Base-by-base conservation (phyloP, 2,329 filamentous ascomycete species). In the Fusarium gaditjirri region DNA sequence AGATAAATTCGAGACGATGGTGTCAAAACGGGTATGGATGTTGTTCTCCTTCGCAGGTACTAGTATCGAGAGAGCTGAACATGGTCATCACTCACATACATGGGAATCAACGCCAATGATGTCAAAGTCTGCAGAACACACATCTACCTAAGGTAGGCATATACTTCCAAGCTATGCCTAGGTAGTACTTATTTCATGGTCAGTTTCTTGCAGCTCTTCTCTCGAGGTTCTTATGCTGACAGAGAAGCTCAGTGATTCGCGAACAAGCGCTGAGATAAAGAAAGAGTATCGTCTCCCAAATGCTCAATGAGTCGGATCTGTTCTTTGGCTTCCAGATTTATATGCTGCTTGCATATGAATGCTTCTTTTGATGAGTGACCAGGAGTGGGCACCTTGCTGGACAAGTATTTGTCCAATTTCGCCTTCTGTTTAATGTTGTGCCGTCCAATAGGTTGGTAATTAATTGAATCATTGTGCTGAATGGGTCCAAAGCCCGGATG, bases 311-410 rank as follows among this genome's bases (percentile, higher is more conserved):
- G 27, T 31, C 16, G 52, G n/a, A 43, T 31, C n/a, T 42, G 38
- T 25, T 33, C 38, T 38, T 44, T 55, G 38, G 38, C 29, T 31
- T 55, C 52, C n/a, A 27, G 17, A 55, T 55, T n/a, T 7, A 10
- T 21, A 35, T 52, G 23, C 23, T 58, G 29, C 29, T 16, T 31
- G 38, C 29, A 27, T 35, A 53, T 36, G 19, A 29, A 31, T 52
- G 38, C 25, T 50, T 25, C 31, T 47, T n/a, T 25, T 36, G 3
- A 27, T 52, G 46, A 52, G 54, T 54, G 46, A 56, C 54, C 46
- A 52, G 54, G 66, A 44, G 38, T 54, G 59, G 59, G 58, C 49
- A 76, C 72, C 74, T 76, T 71, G 70, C 70, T 67, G 64, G 72
- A 38, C 61, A 36, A 49, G 47, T 61, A 46, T 58, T 50, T 47